phyloP scores from a whole-genome alignment of 2,329 filamentous ascomycete species.

The Leptographium flavum region DNA sequence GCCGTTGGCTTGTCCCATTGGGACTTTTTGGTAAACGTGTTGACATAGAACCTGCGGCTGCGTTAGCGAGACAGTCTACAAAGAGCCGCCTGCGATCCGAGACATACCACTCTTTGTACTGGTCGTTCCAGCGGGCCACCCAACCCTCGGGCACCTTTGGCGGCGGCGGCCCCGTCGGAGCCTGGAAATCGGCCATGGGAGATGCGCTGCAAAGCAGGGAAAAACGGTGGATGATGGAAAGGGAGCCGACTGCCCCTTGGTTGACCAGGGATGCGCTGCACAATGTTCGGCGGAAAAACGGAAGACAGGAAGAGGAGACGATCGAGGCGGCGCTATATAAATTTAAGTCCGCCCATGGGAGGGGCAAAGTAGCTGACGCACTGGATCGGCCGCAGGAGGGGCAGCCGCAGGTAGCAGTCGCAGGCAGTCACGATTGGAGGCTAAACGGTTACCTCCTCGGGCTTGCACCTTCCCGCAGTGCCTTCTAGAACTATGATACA shows the following conservation, averaged over 20 bases:
- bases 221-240: neutral
- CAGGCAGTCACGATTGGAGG: too few relatives aligned
- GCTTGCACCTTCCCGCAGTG: neutral
- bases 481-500: neutral
- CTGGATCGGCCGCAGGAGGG: too few relatives aligned
- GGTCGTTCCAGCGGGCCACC: conserved; percentile 72
- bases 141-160: conserved; percentile 62
- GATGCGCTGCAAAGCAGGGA: neutral
- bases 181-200: conserved; percentile 35
- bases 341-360: neutral
- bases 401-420: too few relatives aligned
- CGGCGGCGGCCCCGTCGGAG: conserved; percentile 40
- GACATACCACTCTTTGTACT: conserved; percentile 63
- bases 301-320: neutral
- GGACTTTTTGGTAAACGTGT: conserved; percentile 74
- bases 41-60: conserved; percentile 66
- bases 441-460: too few relatives aligned
- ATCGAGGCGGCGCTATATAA: neutral
- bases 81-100: neutral
- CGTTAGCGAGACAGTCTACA: neutral
- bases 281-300: neutral
- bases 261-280: neutral
- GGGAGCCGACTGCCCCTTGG: neutral
- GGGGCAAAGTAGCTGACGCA: neutral
- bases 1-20: conserved; percentile 77